A percentile compares a stretch with the other conserved stretches of the same genome.
Conservation (phyloP, 148 eudicot species). For the Rhododendron simsii region DNA sequence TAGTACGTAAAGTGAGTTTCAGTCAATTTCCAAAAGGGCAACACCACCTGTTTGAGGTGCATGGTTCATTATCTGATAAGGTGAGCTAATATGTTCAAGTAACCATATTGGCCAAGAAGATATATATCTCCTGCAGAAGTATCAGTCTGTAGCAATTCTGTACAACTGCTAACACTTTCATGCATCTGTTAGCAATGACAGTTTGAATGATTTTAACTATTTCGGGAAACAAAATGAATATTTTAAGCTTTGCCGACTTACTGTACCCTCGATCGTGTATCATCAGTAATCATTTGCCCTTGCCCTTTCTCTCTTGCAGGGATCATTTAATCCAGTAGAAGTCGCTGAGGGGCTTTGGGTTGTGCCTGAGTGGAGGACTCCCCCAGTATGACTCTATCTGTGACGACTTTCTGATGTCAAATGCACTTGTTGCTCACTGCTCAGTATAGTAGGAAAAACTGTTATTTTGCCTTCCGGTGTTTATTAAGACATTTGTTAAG, state of each 20-base stretch:
- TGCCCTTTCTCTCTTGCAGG: constrained; percentile 35
- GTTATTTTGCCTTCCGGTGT: neutral
- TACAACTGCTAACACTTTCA: neutral
- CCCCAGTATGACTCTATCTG: constrained; percentile 55
- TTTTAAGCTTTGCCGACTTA: neutral
- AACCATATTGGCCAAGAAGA: neutral
- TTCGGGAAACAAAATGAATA: neutral
- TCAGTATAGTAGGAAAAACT: neutral
- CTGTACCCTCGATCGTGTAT: neutral
- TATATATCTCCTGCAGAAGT: neutral
- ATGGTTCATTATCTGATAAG: neutral
- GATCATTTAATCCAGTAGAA: constrained; percentile 88
- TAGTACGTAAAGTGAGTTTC: neutral
- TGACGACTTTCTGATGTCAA: constrained; percentile 3
- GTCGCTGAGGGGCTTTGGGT: constrained; percentile 83
- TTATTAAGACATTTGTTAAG: neutral
- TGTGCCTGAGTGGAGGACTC: constrained; percentile 90
- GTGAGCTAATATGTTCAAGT: neutral
- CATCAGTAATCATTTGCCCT: neutral
- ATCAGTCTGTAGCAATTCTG: neutral
- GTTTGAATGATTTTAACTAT: neutral
- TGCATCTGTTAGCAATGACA: neutral
- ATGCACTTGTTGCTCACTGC: constrained; percentile 1
- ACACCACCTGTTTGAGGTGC: neutral
- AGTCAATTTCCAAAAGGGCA: neutral